Evolutionary conservation across 164 flowering plant species (phyloP).

Genomic region (Echeveria elegans): DNA sequence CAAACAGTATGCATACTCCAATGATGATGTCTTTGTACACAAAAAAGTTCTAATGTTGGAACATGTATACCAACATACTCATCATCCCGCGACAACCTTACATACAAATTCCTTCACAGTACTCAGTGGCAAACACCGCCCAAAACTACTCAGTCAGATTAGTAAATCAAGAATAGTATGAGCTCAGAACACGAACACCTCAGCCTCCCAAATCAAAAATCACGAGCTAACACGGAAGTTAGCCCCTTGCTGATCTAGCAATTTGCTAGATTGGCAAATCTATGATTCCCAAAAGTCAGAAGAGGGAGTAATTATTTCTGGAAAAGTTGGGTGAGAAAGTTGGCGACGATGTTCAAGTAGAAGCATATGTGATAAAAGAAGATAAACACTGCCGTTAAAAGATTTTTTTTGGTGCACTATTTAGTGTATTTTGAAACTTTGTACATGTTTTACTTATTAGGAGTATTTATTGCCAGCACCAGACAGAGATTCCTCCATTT

Average conservation of each 20-base stretch:
- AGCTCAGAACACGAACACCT: neutral
- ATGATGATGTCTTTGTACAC: neutral
- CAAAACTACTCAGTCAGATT: neutral
- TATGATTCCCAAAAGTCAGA: neutral
- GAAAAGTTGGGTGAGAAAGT: neutral
- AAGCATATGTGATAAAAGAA: conserved; percentile 3
- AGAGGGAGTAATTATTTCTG: neutral
- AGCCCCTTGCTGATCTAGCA: neutral
- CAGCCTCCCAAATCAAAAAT: neutral
- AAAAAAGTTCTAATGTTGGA: neutral
- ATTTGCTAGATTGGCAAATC: neutral
- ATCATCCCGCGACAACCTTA: neutral
- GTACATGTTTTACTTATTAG: neutral
- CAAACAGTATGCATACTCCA: neutral
- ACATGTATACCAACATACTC: neutral
- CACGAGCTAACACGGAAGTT: neutral
- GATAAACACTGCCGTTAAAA: neutral
- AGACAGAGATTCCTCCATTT: neutral
- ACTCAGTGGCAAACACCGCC: neutral
- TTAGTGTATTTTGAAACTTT: neutral
- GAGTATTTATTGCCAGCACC: neutral
- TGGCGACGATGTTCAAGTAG: neutral
- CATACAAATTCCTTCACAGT: neutral
- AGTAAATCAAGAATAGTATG: neutral
- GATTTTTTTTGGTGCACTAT: neutral